Evolutionary conservation across 352 stramenopile genomes (phyloP).

Genomic region (Phytophthora quininea): DNA sequence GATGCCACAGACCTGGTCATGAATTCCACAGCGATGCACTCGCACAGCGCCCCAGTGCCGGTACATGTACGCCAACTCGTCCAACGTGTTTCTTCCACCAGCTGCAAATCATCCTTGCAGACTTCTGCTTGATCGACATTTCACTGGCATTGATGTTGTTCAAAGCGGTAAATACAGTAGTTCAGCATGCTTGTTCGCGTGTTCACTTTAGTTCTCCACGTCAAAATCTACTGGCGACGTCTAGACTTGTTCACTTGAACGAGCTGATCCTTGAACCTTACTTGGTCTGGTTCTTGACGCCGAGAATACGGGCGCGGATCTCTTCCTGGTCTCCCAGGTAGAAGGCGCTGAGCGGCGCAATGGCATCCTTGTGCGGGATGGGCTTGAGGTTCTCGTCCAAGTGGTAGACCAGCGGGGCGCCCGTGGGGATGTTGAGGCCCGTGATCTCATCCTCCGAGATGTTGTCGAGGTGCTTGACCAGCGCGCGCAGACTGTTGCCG

Average conservation of each 20-base stretch:
- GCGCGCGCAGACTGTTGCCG: slow-evolving; percentile 92
- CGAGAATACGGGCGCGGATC: slow-evolving; percentile 96
- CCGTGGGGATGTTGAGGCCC: slow-evolving; percentile 95
- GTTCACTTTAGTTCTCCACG: slow-evolving; percentile 5
- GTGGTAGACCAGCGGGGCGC: slow-evolving; percentile 88
- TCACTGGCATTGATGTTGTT: too few relatives aligned
- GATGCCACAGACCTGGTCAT: slow-evolving; percentile 6
- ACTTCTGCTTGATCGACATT: neutral
- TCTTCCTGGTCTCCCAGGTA: slow-evolving; percentile 96
- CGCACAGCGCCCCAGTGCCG: too few relatives aligned
- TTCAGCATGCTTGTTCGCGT: slow-evolving; percentile 9
- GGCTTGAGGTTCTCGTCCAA: slow-evolving; percentile 87
- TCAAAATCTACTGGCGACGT: neutral
- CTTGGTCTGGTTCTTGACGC: slow-evolving; percentile 98
- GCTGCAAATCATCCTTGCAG: slow-evolving; percentile 13
- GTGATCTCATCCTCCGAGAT: slow-evolving; percentile 94
- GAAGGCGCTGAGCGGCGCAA: slow-evolving; percentile 84
- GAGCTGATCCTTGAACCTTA: slow-evolving; percentile 41
- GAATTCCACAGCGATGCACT: too few relatives aligned
- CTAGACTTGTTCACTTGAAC: slow-evolving; percentile 3
- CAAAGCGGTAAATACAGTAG: too few relatives aligned
- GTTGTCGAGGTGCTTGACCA: slow-evolving; percentile 95
- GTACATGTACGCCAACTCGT: neutral
- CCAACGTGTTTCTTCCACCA: slow-evolving; percentile 10
- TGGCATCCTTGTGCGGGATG: slow-evolving; percentile 80